Evolutionary conservation across 2,329 filamentous ascomycete genomes (phyloP), one percentile per base, ranked within the genome.

Genomic region (Chaetomium sp.): DNA sequence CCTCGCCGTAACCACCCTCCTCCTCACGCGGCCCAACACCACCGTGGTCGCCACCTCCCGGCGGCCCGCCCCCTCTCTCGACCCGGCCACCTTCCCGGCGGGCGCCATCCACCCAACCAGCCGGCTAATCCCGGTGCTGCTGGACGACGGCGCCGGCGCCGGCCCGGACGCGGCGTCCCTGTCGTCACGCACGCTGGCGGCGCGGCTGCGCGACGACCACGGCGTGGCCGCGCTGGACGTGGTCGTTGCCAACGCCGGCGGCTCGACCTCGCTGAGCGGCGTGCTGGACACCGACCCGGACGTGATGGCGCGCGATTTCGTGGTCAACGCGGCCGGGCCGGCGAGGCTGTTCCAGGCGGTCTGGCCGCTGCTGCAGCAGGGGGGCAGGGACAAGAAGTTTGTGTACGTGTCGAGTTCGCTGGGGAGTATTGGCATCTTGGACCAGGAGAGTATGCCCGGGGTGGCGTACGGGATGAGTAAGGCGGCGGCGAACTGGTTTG

Each of bases 11-110:
- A 63, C 56, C 56, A 25, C 60, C 31, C 53, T 61, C 45, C 70
- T 73, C 65, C 66, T 71, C 56, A 29, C 60, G 54, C 72, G 72
- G 27, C 68, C 73, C 5, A 19, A 67, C 60, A 71, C 69, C 16
- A 72, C 67, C 60, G 71, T 75, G 53, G 57, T 76, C 56, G 71
- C 71, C 42, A 69, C 69, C n/a, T 64, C 71, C 21, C 71, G 73
- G 65, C 50, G 65, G 27, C 68, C 69, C 3, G 19, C 68, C 35
- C 51, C 68, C 35, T 50, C 64, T 19, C 58, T 67, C 8, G 12
- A 57, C 64, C 16, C 96, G 92, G 25, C 57, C 64, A 13, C 96
- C 92, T 25, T 90, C 94, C 77, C 21, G 19, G 88, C 92, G 72
- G 81, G 96, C 25, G 91, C 96, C 77, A 74, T 60, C 33, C 63